These are phyloP conservation scores for Vitis cinerea DNA, from an alignment of 164 flowering plant species.

Conservation along the genomic window DNA sequence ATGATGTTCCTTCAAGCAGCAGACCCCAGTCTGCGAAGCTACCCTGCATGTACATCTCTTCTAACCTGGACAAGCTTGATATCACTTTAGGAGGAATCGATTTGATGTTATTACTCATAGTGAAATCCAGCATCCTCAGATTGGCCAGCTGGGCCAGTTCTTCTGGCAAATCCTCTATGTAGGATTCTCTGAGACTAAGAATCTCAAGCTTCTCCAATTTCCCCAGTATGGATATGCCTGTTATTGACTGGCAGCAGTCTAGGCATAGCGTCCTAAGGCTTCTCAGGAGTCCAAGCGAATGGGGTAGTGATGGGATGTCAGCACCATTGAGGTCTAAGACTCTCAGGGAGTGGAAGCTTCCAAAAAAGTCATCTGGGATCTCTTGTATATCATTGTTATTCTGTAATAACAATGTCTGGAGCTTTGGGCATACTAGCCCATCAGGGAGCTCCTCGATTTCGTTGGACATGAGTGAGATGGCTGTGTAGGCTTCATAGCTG, in stretches of 20 bases:
- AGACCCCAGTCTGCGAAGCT: neutral
- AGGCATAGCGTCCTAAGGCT: slow-evolving; percentile 5
- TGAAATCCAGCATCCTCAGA: slow-evolving; percentile 7
- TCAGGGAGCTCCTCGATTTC: neutral
- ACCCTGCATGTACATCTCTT: slow-evolving; percentile 2
- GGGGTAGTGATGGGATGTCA: neutral
- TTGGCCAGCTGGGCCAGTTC: slow-evolving; percentile 1
- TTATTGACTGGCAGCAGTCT: neutral
- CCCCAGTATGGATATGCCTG: slow-evolving; percentile 3
- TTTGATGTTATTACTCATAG: neutral
- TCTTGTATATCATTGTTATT: neutral
- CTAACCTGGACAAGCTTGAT: neutral
- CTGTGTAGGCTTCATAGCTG: neutral
- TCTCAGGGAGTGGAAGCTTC: neutral
- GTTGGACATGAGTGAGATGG: slow-evolving; percentile 1
- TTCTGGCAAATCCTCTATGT: neutral
- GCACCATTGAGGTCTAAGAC: neutral
- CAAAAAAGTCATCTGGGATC: neutral
- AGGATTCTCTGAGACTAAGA: slow-evolving; percentile 4
- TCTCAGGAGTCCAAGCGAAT: neutral
- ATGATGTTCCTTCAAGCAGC: neutral
- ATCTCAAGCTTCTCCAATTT: slow-evolving; percentile 1
- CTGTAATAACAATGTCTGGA: neutral
- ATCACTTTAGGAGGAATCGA: neutral
- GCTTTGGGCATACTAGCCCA: neutral